Conservation (phyloP, 306 rosid genomes). For the Begonia peltatifolia region DNA sequence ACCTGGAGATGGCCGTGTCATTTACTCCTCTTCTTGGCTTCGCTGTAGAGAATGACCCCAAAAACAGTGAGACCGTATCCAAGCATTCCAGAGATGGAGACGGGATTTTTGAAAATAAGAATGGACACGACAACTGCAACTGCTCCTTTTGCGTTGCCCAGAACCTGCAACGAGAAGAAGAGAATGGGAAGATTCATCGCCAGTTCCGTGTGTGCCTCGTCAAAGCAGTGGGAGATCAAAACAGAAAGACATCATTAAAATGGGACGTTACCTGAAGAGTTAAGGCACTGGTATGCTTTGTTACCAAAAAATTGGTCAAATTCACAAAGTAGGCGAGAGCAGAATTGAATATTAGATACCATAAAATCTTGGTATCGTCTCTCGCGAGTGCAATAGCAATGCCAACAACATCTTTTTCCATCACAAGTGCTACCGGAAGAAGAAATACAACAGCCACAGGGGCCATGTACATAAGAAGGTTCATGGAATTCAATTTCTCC, state of each 20-base stretch:
- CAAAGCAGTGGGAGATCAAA: not conserved
- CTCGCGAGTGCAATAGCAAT: conserved; percentile 80
- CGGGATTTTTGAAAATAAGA: conserved; percentile 75
- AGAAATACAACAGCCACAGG: conserved; percentile 86
- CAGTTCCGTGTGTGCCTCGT: no score
- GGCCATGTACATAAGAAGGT: conserved; percentile 92
- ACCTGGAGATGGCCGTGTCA: not conserved
- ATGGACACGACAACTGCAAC: conserved; percentile 91
- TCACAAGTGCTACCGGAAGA: conserved; percentile 77
- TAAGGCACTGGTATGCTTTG: conserved; percentile 88
- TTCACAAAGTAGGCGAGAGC: conserved; percentile 77
- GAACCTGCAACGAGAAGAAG: conserved; percentile 33
- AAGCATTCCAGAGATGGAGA: conserved; percentile 44
- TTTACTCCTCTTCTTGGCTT: conserved; percentile 18
- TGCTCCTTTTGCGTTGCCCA: conserved; percentile 94
- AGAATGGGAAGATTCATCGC: no score
- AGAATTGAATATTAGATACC: conserved; percentile 78
- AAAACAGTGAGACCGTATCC: conserved; percentile 46
- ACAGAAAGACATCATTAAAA: not conserved
- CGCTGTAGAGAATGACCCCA: conserved; percentile 51
- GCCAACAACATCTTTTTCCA: conserved; percentile 86
- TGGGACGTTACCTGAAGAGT: conserved; percentile 69
- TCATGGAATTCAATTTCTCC: conserved; percentile 95
- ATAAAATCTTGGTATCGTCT: conserved; percentile 69
- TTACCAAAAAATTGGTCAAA: conserved; percentile 85